Percentiles rank a stretch among this genome's conserved stretches.
These are phyloP conservation scores for Pterocarpus santalinus DNA, from an alignment of 306 rosid species.

Conservation along the genomic window DNA sequence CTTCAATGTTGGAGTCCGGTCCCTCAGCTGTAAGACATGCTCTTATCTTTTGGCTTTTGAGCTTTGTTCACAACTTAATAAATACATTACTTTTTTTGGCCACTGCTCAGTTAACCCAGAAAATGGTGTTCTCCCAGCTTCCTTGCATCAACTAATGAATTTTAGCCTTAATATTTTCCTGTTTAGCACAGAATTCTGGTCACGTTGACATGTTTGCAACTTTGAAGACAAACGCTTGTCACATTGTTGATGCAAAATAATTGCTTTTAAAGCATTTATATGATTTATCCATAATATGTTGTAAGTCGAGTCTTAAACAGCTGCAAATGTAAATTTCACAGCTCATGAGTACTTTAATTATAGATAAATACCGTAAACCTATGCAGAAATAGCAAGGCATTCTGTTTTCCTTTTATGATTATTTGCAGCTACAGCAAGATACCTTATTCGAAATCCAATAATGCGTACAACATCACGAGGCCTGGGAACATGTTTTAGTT, in stretches of 20 bases:
- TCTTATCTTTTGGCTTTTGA: slow-evolving; percentile 26
- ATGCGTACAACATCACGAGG: slow-evolving; percentile 29
- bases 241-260: neutral
- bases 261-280: neutral
- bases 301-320: neutral
- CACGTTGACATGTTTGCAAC: neutral
- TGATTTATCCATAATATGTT: neutral
- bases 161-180: too few relatives aligned
- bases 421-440: slow-evolving; percentile 51
- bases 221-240: neutral
- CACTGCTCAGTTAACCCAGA: too few relatives aligned
- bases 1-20: slow-evolving; percentile 53
- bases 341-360: slow-evolving; percentile 8
- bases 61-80: neutral
- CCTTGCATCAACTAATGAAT: too few relatives aligned
- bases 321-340: neutral
- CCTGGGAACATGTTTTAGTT: slow-evolving; percentile 33
- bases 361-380: neutral
- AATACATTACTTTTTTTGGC: neutral
- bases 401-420: neutral
- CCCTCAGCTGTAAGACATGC: slow-evolving; percentile 58
- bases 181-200: too few relatives aligned
- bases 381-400: neutral
- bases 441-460: slow-evolving; percentile 26
- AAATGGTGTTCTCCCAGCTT: too few relatives aligned